Percentiles rank a stretch among this genome's conserved stretches.
These are phyloP conservation scores for Polytrichum formosum DNA, from an alignment of 225 moss, liverwort and hornwort genomes.

Conservation along the genomic window DNA sequence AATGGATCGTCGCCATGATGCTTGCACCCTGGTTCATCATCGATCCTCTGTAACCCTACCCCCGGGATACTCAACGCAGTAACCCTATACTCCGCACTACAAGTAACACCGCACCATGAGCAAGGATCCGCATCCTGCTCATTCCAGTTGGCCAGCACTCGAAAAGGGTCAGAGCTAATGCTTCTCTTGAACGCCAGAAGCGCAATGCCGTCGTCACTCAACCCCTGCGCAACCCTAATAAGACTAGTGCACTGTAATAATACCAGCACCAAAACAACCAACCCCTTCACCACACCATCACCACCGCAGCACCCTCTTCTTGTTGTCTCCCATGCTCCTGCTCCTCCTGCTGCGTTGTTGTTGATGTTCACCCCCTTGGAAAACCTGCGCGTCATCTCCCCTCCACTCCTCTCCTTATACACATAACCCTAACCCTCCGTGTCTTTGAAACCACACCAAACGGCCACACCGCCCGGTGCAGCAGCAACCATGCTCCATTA, in stretches of 20 bases:
- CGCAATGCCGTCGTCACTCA: slow-evolving; percentile 64
- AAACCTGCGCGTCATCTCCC: slow-evolving; percentile 49
- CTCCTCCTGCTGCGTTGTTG: slow-evolving; percentile 15
- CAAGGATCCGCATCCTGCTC: slow-evolving; percentile 73
- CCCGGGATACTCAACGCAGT: slow-evolving; percentile 51
- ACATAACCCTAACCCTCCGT: slow-evolving; percentile 10
- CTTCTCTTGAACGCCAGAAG: slow-evolving; percentile 70
- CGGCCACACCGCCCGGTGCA: not conserved
- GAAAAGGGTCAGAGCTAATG: slow-evolving; percentile 44
- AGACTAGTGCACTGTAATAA: slow-evolving; percentile 18
- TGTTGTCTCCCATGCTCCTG: not conserved
- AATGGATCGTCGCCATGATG: slow-evolving; percentile 7
- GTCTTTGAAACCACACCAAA: slow-evolving; percentile 17
- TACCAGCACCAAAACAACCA: slow-evolving; percentile 23
- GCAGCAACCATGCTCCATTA: slow-evolving; percentile 3
- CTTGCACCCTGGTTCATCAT: slow-evolving; percentile 17
- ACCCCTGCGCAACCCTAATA: slow-evolving; percentile 41
- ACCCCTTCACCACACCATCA: slow-evolving; percentile 17
- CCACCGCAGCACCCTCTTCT: slow-evolving; percentile 12
- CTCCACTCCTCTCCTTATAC: slow-evolving; percentile 21
- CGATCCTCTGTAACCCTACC: slow-evolving; percentile 20
- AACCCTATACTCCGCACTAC: slow-evolving; percentile 58
- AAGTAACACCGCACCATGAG: slow-evolving; percentile 79
- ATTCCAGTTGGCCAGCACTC: slow-evolving; percentile 65
- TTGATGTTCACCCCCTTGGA: slow-evolving; percentile 31